Conservation (phyloP, 2,329 filamentous ascomycete species). For the Aspergillus carbonarius region DNA sequence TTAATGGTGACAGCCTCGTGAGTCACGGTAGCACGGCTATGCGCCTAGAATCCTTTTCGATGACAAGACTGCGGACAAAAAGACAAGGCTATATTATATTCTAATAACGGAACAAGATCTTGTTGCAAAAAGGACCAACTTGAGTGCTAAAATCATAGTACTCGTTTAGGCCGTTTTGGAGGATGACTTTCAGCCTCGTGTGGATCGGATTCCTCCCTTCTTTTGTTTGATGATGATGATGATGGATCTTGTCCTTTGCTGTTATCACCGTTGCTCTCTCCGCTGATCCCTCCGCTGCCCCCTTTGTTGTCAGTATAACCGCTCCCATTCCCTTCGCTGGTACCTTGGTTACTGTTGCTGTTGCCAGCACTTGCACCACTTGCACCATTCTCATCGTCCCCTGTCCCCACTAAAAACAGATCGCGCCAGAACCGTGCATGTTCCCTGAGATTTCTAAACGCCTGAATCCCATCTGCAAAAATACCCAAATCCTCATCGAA, state of each 20-base stretch:
- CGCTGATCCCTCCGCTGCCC: background rate
- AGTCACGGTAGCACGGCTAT: no score
- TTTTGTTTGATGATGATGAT: background rate
- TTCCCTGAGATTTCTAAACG: background rate
- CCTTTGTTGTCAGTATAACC: background rate
- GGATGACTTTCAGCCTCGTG: no score
- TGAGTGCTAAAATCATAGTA: no score
- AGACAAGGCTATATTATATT: no score
- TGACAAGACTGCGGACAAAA: no score
- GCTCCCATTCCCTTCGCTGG: background rate
- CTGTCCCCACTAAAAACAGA: background rate
- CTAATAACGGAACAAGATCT: no score
- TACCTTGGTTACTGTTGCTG: background rate
- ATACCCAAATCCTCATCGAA: background rate
- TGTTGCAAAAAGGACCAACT: no score
- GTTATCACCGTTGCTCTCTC: no score
- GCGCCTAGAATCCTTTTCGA: no score
- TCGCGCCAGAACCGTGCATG: background rate
- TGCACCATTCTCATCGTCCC: background rate
- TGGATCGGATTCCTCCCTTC: background rate
- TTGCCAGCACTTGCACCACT: background rate
- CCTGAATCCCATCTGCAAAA: background rate
- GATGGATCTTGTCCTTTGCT: no score
- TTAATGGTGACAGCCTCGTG: no score
- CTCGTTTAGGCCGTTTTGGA: no score